Evolutionary conservation across 2,329 filamentous ascomycete genomes (phyloP).

Genomic region (Colletotrichum tanaceti): DNA sequence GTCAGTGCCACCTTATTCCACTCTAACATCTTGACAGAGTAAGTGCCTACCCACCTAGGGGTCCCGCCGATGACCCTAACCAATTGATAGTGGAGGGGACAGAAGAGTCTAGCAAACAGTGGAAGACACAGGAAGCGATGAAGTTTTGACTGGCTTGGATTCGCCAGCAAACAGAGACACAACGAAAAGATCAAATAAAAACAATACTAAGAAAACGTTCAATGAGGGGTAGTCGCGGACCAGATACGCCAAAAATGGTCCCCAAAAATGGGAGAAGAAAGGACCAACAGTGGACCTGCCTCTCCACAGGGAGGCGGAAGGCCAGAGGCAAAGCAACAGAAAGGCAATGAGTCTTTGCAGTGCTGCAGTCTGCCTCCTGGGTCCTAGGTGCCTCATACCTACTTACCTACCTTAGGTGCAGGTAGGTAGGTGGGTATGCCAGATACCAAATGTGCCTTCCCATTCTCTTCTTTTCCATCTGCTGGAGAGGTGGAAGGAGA

Average conservation of each 20-base stretch:
- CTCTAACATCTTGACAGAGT: not conserved
- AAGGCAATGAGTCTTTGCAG: not conserved
- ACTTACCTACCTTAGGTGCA: too few relatives aligned
- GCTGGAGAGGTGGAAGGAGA: conserved; percentile 3
- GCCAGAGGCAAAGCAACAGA: not conserved
- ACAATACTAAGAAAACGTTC: not conserved
- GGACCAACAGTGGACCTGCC: not conserved
- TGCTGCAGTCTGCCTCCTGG: not conserved
- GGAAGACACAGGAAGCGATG: conserved; percentile 13
- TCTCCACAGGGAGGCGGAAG: conserved; percentile 7
- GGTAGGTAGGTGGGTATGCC: too few relatives aligned
- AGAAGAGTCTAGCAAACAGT: conserved; percentile 22
- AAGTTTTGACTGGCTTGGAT: not conserved
- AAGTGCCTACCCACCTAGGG: not conserved
- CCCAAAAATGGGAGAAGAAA: not conserved
- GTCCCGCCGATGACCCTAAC: not conserved
- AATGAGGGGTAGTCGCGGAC: conserved; percentile 1
- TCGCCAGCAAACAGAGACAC: not conserved
- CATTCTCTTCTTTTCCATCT: conserved; percentile 37
- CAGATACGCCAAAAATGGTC: not conserved
- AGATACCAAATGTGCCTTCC: conserved; percentile 23
- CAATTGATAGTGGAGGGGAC: not conserved
- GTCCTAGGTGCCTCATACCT: too few relatives aligned
- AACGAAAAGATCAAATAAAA: not conserved
- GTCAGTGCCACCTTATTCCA: not conserved